These are phyloP conservation scores for Moesziomyces parantarcticus DNA, from an alignment of 1,284 basidiomycete species.

Conservation along the genomic window DNA sequence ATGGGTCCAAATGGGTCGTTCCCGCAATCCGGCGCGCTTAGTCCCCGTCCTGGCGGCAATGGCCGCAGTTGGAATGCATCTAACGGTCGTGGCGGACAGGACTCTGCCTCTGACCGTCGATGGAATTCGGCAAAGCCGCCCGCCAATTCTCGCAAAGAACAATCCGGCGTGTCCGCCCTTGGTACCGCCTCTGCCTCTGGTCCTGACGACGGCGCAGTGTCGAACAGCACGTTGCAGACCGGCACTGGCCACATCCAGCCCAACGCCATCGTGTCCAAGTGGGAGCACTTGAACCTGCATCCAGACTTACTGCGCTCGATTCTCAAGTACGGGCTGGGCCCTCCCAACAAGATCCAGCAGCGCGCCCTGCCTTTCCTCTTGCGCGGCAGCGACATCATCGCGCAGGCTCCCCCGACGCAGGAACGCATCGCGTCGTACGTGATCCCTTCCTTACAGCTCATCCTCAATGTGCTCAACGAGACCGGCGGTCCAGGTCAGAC, in stretches of 20 bases:
- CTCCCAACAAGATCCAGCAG: constrained; percentile 98
- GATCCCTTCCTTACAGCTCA: constrained; percentile 60
- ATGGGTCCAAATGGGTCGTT: constrained; percentile 17
- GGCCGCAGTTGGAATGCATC: constrained; percentile 30
- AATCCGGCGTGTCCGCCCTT: background rate
- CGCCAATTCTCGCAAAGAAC: constrained; percentile 19
- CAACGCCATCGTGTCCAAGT: constrained; percentile 87
- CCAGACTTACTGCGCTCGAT: constrained; percentile 88
- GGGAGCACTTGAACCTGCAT: constrained; percentile 90
- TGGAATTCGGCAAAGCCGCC: constrained; percentile 24
- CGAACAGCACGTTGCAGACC: constrained; percentile 6
- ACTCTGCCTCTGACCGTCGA: constrained; percentile 22
- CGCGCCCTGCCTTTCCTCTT: constrained; percentile 93
- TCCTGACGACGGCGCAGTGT: constrained; percentile 20
- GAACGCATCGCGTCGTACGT: constrained; percentile 94
- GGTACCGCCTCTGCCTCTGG: constrained; percentile 18
- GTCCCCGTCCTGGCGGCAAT: constrained; percentile 40
- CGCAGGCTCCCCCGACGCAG: constrained; percentile 96
- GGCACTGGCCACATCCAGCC: constrained; percentile 77
- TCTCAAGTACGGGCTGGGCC: constrained; percentile 93
- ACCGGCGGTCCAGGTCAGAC: constrained; percentile 30
- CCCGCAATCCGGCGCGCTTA: constrained; percentile 19
- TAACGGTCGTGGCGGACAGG: constrained; percentile 13
- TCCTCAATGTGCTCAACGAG: constrained; percentile 54
- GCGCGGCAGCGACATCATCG: constrained; percentile 93